Conservation (phyloP, 352 stramenopile species). For the Pythium volutum region DNA sequence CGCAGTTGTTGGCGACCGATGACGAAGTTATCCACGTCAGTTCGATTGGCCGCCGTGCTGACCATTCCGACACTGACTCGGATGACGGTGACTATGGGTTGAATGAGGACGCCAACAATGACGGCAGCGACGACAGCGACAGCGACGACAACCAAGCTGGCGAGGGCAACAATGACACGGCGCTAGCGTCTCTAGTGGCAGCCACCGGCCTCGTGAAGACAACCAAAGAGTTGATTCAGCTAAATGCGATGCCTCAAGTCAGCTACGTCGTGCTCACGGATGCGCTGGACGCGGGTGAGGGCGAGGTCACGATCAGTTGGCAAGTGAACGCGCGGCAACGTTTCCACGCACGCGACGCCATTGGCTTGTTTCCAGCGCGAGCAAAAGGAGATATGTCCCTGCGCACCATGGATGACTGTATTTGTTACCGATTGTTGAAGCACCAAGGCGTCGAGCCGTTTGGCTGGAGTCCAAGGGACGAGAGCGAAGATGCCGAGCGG, state of each 20-base stretch:
- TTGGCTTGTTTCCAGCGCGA: slow-evolving; percentile 54
- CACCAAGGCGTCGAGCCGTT: slow-evolving; percentile 34
- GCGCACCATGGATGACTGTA: slow-evolving; percentile 51
- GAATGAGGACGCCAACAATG: slow-evolving; percentile 6
- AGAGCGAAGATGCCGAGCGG: slow-evolving; percentile 35
- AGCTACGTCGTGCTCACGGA: slow-evolving; percentile 54
- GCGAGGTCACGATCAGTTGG: slow-evolving; percentile 57
- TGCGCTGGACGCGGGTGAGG: slow-evolving; percentile 42
- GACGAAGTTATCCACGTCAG: background rate
- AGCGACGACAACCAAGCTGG: slow-evolving; percentile 18
- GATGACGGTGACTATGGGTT: slow-evolving; percentile 21
- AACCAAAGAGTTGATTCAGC: slow-evolving; percentile 39
- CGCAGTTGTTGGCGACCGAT: background rate
- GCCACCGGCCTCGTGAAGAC: slow-evolving; percentile 26
- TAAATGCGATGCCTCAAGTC: slow-evolving; percentile 44
- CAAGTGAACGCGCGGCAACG: slow-evolving; percentile 47
- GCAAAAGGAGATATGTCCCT: slow-evolving; percentile 28
- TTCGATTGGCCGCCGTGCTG: slow-evolving; percentile 13
- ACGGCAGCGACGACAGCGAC: slow-evolving; percentile 18
- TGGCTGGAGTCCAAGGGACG: slow-evolving; percentile 39
- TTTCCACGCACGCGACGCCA: slow-evolving; percentile 53
- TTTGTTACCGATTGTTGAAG: slow-evolving; percentile 56
- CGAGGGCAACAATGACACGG: slow-evolving; percentile 18
- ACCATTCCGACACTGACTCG: background rate
- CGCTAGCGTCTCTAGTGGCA: slow-evolving; percentile 26